Evolutionary conservation across 768 basidiomycete species (phyloP).

Genomic region (Kwoniella mangroviensis): DNA sequence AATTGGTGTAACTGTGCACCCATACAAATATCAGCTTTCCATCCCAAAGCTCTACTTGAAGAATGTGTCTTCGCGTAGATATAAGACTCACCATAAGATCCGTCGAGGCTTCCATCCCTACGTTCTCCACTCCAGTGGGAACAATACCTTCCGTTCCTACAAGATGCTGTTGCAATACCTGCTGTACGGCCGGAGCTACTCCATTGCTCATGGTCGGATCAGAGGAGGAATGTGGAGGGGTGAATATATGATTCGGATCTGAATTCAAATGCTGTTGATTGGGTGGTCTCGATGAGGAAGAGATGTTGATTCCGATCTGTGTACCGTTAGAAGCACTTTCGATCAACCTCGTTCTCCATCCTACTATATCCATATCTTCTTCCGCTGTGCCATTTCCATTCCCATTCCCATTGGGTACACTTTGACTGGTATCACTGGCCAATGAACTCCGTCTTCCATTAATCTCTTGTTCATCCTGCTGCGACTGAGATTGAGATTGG

Average conservation of each 20-base stretch:
- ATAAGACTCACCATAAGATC: constrained; percentile 25
- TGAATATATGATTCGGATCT: not conserved
- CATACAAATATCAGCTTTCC: not conserved
- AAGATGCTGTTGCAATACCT: constrained; percentile 27
- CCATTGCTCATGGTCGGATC: constrained; percentile 2
- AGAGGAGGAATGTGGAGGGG: not conserved
- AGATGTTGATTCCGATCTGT: constrained; percentile 20
- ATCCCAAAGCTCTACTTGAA: not conserved
- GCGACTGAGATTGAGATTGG: not conserved
- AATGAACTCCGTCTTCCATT: not conserved
- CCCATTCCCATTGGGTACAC: not conserved
- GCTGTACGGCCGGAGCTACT: constrained; percentile 18
- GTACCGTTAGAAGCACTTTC: constrained; percentile 24
- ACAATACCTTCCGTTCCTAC: constrained; percentile 9
- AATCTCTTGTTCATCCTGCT: not conserved
- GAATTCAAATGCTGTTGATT: not conserved
- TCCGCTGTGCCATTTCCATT: not conserved
- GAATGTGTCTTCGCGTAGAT: not conserved
- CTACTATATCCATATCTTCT: constrained; percentile 30
- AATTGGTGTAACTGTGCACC: constrained; percentile 26
- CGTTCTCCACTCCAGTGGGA: not conserved
- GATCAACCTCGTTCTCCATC: constrained; percentile 38
- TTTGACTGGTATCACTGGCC: not conserved
- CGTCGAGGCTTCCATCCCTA: constrained; percentile 11
- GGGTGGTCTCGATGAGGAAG: constrained; percentile 1